These are phyloP conservation scores for Mortierella polycephala DNA, from an alignment of 371 early-diverging fungal species.

Conservation along the genomic window DNA sequence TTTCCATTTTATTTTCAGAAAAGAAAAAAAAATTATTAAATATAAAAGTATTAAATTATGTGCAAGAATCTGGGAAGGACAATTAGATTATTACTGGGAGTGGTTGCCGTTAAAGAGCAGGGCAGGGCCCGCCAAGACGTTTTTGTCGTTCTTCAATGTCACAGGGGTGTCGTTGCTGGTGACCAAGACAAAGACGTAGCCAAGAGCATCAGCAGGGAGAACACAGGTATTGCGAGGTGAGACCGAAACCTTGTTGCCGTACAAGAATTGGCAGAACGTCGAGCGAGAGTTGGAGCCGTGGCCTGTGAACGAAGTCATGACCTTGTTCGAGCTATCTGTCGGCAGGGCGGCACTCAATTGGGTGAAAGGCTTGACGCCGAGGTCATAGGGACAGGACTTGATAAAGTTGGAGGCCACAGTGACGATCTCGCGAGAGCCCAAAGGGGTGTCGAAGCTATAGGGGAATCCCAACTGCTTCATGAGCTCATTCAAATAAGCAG, in stretches of 20 bases:
- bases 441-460: conserved; percentile 21
- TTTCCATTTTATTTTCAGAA: too few relatives aligned
- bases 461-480: conserved; percentile 12
- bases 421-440: conserved; percentile 3
- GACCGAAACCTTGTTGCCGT: conserved; percentile 13
- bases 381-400: conserved; percentile 13
- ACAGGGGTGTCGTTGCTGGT: conserved; percentile 13
- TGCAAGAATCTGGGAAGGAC: too few relatives aligned
- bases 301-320: conserved; percentile 15
- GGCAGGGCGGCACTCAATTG: conserved; percentile 21
- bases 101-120: conserved; percentile 25
- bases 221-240: conserved; percentile 14
- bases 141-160: not conserved
- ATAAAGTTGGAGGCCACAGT: conserved; percentile 14
- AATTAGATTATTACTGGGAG: not conserved
- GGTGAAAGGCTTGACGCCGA: conserved; percentile 11
- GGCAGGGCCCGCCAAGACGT: conserved; percentile 36
- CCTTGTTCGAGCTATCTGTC: conserved; percentile 2
- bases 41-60: too few relatives aligned
- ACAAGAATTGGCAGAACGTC: conserved; percentile 39
- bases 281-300: not conserved
- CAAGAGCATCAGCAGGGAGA: conserved; percentile 21
- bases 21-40: too few relatives aligned
- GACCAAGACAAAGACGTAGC: conserved; percentile 31
- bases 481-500: conserved; percentile 24